Base-by-base conservation (phyloP, 305 asterid genomes). In the Fraxinus velutina region DNA sequence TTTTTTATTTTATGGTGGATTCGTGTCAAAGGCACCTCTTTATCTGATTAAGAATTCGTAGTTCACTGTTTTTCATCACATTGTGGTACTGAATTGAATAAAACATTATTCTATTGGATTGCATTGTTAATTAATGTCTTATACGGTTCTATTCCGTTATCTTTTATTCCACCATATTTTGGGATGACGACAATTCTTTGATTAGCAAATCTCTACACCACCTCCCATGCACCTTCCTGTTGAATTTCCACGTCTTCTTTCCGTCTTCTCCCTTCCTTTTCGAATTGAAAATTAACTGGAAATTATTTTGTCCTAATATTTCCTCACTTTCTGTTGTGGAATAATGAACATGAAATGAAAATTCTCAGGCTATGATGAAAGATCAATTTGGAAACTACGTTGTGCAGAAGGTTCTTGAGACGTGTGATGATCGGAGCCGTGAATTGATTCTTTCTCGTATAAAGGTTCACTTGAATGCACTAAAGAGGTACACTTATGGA, bases 381-480 rank as follows among this genome's bases (percentile, higher is more conserved):
- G 98, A 93, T 80, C 99, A 93, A 27, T 93, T 93, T 29, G 98
- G 95, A 21, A 95, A 95, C 90, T 94, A 92, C 76, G 98, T 95
- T 1, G 98, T 93, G 64, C 98, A 93, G 87, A 93, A 92, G 83
- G 95, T 92, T 17, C 93, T 95, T 0, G 97, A 93, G 89, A 93
- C 94, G 0, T 95, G 97, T 68, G 96, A 93, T 77, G 93, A 90
- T 30, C 87, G 83, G 21, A 90, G 88, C 84, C 92, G 93, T 0
- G 95, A 91, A 85, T 77, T 93, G 33, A 90, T 93, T 71, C 87
- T 93, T 76, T 90, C 97, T 13, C 95, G 98, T 27, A 91, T 95
- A 78, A 93, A 91, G 90, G 89, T 92, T 81, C 99, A 95, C 89
- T 80, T 95, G 89, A 88, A 74, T 78, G 82, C 94, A 64, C 97